phyloP scores from a whole-genome alignment of 306 rosid genomes.

The Myrica gale region DNA sequence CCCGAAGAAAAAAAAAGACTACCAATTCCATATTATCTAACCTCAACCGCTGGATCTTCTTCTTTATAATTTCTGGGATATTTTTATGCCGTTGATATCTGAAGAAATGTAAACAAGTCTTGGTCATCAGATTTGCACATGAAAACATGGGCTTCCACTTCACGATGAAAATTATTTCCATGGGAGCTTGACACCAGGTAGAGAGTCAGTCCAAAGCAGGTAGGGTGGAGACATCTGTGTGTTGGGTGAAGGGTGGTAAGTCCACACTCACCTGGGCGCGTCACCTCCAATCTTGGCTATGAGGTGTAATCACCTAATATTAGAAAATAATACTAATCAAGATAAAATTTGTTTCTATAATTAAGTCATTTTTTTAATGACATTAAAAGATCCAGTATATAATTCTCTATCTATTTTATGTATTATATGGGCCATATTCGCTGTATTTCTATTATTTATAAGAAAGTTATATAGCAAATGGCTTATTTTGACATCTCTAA shows the following conservation, averaged over 20 bases:
- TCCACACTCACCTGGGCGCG: slow-evolving; percentile 32
- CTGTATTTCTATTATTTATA: too few relatives aligned
- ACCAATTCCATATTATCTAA: neutral
- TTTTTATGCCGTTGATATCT: neutral
- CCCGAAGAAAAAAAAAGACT: too few relatives aligned
- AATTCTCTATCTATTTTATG: too few relatives aligned
- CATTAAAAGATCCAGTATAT: too few relatives aligned
- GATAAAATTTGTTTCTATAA: too few relatives aligned
- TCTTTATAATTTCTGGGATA: neutral
- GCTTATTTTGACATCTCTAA: too few relatives aligned
- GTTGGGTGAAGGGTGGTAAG: neutral
- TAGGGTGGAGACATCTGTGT: slow-evolving; percentile 26
- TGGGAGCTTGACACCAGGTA: slow-evolving; percentile 12
- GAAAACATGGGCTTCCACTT: slow-evolving; percentile 8
- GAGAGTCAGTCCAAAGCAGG: slow-evolving; percentile 13
- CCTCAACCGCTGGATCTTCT: neutral
- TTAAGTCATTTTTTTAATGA: too few relatives aligned
- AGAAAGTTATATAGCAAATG: too few relatives aligned
- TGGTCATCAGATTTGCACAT: neutral
- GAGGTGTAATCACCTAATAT: too few relatives aligned
- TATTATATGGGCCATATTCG: too few relatives aligned
- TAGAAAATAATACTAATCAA: too few relatives aligned
- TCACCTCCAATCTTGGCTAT: neutral
- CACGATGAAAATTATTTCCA: slow-evolving; percentile 7
- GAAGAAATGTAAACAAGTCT: neutral